phyloP scores from a whole-genome alignment of 2,329 filamentous ascomycete genomes.

The Phyllosticta citriasiana region DNA sequence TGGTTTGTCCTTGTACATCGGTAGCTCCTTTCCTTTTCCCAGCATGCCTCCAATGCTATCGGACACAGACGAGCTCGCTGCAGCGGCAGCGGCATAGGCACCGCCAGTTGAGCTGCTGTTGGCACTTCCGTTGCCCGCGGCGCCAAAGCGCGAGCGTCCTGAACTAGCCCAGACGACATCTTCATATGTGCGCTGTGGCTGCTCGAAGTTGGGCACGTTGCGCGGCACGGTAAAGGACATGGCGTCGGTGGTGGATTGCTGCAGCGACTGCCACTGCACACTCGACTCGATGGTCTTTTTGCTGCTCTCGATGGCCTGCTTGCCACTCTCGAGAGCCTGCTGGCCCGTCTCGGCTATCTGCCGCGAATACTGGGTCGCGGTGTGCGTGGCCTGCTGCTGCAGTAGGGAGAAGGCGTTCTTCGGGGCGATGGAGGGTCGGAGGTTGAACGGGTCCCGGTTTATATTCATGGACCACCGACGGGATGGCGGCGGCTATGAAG shows the following conservation, averaged over 20 bases:
- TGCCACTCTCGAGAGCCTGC: slow-evolving; percentile 24
- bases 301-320: slow-evolving; percentile 24
- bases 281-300: slow-evolving; percentile 16
- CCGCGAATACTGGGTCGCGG: slow-evolving; percentile 15
- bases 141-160: slow-evolving; percentile 13
- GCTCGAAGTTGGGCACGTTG: slow-evolving; percentile 33
- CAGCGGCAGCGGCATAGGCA: slow-evolving; percentile 30
- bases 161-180: slow-evolving; percentile 32
- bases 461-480: slow-evolving; percentile 6
- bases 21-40: slow-evolving; percentile 54
- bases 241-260: slow-evolving; percentile 14
- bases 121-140: neutral
- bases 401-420: slow-evolving; percentile 21
- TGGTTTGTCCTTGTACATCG: slow-evolving; percentile 99
- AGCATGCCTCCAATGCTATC: slow-evolving; percentile 57
- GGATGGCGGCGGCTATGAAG: neutral
- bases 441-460: slow-evolving; percentile 37
- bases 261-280: slow-evolving; percentile 13
- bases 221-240: slow-evolving; percentile 35
- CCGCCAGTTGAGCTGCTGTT: slow-evolving; percentile 16
- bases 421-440: slow-evolving; percentile 25
- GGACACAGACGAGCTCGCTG: slow-evolving; percentile 35
- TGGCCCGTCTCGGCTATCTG: slow-evolving; percentile 20
- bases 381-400: slow-evolving; percentile 22
- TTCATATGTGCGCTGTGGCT: slow-evolving; percentile 29